Evolutionary conservation across 441 rosid genomes (phyloP).

Genomic region (Euphorbia corollata): DNA sequence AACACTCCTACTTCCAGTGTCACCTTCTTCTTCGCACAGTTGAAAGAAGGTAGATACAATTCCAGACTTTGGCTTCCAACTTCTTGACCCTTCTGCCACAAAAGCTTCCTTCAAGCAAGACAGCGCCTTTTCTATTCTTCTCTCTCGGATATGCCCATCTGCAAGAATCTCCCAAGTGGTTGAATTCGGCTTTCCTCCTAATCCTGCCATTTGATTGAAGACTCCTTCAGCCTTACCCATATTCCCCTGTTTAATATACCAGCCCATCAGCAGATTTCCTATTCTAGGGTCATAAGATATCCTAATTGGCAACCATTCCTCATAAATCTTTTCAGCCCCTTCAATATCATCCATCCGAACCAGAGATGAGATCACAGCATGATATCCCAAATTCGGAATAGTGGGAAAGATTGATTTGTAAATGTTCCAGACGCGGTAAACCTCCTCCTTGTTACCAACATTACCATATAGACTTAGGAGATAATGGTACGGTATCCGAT

Average conservation of each 20-base stretch:
- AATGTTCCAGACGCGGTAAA: slow-evolving; percentile 62
- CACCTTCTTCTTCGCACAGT: slow-evolving; percentile 54
- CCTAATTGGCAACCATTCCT: slow-evolving; percentile 70
- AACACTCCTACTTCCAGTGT: slow-evolving; percentile 34
- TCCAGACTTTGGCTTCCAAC: slow-evolving; percentile 73
- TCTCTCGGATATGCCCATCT: slow-evolving; percentile 53
- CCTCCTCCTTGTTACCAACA: slow-evolving; percentile 60
- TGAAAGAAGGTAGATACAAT: slow-evolving; percentile 38
- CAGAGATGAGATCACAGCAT: slow-evolving; percentile 70
- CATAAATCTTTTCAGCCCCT: slow-evolving; percentile 63
- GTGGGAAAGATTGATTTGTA: slow-evolving; percentile 71
- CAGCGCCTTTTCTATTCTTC: slow-evolving; percentile 48
- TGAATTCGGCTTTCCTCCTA: slow-evolving; percentile 75
- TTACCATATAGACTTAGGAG: slow-evolving; percentile 73
- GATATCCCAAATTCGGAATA: slow-evolving; percentile 81
- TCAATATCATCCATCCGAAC: slow-evolving; percentile 56
- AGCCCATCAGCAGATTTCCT: slow-evolving; percentile 62
- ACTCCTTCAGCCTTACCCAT: slow-evolving; percentile 52
- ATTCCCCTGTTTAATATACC: slow-evolving; percentile 49
- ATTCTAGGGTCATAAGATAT: slow-evolving; percentile 76
- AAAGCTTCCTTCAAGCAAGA: slow-evolving; percentile 68
- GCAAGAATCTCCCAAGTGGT: slow-evolving; percentile 80
- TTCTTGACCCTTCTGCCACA: slow-evolving; percentile 42
- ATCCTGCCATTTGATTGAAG: slow-evolving; percentile 53
- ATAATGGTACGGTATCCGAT: slow-evolving; percentile 81